Percentiles rank a stretch among this genome's conserved stretches.
These are phyloP conservation scores for Saturnispora sanitii DNA, from an alignment of 805 yeast species.

Conservation along the genomic window DNA sequence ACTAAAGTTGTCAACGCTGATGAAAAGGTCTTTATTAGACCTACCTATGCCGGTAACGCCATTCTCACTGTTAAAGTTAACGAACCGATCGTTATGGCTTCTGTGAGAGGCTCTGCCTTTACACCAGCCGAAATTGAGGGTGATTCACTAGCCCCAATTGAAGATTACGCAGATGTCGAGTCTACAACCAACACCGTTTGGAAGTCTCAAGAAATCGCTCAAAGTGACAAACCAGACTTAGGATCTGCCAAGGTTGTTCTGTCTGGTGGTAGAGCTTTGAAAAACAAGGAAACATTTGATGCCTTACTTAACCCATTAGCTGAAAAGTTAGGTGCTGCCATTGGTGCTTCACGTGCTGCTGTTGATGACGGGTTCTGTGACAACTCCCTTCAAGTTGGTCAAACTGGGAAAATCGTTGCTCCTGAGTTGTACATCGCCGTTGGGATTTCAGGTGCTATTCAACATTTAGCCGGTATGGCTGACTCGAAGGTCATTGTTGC, in stretches of 20 bases:
- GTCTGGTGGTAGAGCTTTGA: conserved; percentile 91
- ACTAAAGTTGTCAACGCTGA: conserved; percentile 48
- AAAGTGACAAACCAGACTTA: conserved; percentile 84
- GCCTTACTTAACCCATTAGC: conserved; percentile 74
- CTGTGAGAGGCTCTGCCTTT: conserved; percentile 84
- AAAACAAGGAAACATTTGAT: conserved; percentile 82
- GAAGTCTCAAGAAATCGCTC: conserved; percentile 64
- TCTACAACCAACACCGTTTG: conserved; percentile 42
- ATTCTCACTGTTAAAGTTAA: conserved; percentile 65
- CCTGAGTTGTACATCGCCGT: conserved; percentile 91
- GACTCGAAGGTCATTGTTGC: conserved; percentile 91
- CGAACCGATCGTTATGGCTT: conserved; percentile 57
- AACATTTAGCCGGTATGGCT: conserved; percentile 97
- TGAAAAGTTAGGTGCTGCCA: conserved; percentile 74
- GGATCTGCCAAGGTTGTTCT: conserved; percentile 75
- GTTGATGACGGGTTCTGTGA: conserved; percentile 95
- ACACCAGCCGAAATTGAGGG: conserved; percentile 30
- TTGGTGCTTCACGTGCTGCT: conserved; percentile 97
- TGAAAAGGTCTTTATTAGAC: conserved; percentile 68
- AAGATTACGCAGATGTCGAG: conserved; percentile 35
- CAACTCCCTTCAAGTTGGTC: conserved; percentile 94
- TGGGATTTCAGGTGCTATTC: conserved; percentile 96
- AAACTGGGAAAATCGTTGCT: conserved; percentile 96
- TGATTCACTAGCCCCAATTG: conserved; percentile 32
- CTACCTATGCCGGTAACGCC: conserved; percentile 95